A percentile compares a stretch with the other conserved stretches of the same genome.
Conservation (phyloP, 2,329 filamentous ascomycete genomes). For the Hypocrella siamensis region DNA sequence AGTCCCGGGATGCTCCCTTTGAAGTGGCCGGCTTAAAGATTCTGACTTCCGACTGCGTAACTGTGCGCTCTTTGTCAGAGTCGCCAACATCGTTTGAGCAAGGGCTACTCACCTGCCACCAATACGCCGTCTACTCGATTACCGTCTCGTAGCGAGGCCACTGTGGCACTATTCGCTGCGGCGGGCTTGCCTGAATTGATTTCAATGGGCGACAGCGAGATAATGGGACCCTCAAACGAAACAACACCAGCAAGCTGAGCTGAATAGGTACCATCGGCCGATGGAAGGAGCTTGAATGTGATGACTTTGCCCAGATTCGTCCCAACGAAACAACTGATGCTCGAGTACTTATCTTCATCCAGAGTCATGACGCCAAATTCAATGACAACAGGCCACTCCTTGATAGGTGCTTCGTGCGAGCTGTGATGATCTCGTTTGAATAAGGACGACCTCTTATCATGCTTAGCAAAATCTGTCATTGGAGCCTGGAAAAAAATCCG, state of each 20-base stretch:
- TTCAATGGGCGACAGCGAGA: conserved; percentile 67
- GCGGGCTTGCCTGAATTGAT: conserved; percentile 63
- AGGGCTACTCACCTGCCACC: conserved; percentile 47
- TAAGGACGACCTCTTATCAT: conserved; percentile 64
- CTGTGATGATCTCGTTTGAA: conserved; percentile 26
- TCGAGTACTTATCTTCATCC: conserved; percentile 90
- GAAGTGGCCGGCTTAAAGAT: conserved; percentile 73
- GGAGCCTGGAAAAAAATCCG: conserved; percentile 64
- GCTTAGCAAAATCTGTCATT: conserved; percentile 57
- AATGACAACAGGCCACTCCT: conserved; percentile 66
- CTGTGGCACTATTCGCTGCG: conserved; percentile 55
- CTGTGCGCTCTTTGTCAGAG: conserved; percentile 16
- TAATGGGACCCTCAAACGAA: conserved; percentile 50
- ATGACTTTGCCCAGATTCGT: conserved; percentile 71
- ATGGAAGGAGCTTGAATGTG: conserved; percentile 81
- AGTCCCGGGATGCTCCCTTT: conserved; percentile 86
- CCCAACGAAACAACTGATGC: conserved; percentile 81
- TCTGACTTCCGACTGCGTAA: conserved; percentile 57
- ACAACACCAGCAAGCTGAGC: conserved; percentile 56
- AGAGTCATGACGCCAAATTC: conserved; percentile 90
- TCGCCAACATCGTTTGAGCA: not conserved
- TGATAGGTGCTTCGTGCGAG: conserved; percentile 20
- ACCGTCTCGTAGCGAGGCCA: conserved; percentile 64
- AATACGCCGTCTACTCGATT: conserved; percentile 64
- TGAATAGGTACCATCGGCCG: conserved; percentile 50